These are phyloP conservation scores for Wallemia hederae DNA, from an alignment of 1,284 basidiomycete genomes.

Conservation along the genomic window DNA sequence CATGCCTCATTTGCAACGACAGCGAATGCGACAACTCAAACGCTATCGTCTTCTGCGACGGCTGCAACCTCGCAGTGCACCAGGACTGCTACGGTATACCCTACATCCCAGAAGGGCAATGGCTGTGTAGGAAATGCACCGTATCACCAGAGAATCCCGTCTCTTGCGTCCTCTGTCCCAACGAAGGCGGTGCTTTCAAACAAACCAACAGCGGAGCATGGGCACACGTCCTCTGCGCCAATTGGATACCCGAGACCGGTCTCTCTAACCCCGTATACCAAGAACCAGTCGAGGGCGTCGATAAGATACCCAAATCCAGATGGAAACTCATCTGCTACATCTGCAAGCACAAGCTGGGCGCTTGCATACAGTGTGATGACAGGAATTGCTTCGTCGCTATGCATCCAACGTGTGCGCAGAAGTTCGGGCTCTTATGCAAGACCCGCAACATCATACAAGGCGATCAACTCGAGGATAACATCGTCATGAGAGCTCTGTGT, in stretches of 20 bases:
- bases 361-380: slow-evolving; percentile 91
- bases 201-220: slow-evolving; percentile 79
- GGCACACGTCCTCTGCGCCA: slow-evolving; percentile 88
- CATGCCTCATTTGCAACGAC: slow-evolving; percentile 90
- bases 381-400: slow-evolving; percentile 74
- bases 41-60: slow-evolving; percentile 97
- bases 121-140: slow-evolving; percentile 94
- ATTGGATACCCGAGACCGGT: slow-evolving; percentile 87
- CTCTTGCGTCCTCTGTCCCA: slow-evolving; percentile 74
- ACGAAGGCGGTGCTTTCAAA: slow-evolving; percentile 94
- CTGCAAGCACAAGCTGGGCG: slow-evolving; percentile 52
- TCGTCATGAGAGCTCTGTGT: slow-evolving; percentile 39
- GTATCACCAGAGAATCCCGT: slow-evolving; percentile 91
- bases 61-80: slow-evolving; percentile 93
- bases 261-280: slow-evolving; percentile 90
- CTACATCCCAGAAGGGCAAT: slow-evolving; percentile 97
- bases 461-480: slow-evolving; percentile 10
- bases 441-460: slow-evolving; percentile 63
- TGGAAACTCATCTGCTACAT: slow-evolving; percentile 89
- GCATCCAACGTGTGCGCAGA: slow-evolving; percentile 78
- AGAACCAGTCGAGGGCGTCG: slow-evolving; percentile 84
- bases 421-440: slow-evolving; percentile 37
- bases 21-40: slow-evolving; percentile 96
- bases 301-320: slow-evolving; percentile 59
- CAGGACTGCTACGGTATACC: slow-evolving; percentile 99